These are phyloP conservation scores for Rhodotorula sp. DNA, from an alignment of 1,284 basidiomycete genomes.

Conservation along the genomic window DNA sequence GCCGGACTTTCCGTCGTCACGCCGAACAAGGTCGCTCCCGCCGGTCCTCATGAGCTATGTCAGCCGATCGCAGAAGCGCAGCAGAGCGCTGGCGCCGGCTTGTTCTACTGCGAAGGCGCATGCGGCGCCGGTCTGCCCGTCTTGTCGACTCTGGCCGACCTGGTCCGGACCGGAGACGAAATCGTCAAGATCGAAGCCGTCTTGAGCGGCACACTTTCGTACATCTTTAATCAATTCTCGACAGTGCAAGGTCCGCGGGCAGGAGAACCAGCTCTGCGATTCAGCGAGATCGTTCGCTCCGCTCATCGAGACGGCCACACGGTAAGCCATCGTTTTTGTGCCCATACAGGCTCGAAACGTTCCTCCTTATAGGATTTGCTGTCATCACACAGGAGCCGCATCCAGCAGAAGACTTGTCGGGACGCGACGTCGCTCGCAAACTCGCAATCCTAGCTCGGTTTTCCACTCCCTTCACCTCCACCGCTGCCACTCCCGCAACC, in stretches of 20 bases:
- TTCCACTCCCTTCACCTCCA: slow-evolving; percentile 40
- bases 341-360: neutral
- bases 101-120: slow-evolving; percentile 83
- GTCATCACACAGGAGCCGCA: slow-evolving; percentile 66
- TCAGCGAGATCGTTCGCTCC: slow-evolving; percentile 81
- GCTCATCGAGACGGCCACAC: slow-evolving; percentile 93
- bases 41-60: slow-evolving; percentile 69
- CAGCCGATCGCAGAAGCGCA: slow-evolving; percentile 63
- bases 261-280: slow-evolving; percentile 48
- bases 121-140: slow-evolving; percentile 94
- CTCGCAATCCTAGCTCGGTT: slow-evolving; percentile 86
- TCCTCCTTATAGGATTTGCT: neutral
- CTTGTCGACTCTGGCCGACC: slow-evolving; percentile 82
- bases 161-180: slow-evolving; percentile 87
- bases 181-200: slow-evolving; percentile 62
- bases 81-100: slow-evolving; percentile 56
- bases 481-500: neutral
- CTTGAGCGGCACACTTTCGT: slow-evolving; percentile 91
- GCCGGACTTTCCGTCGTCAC: slow-evolving; percentile 84
- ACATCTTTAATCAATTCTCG: slow-evolving; percentile 98
- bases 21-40: slow-evolving; percentile 96
- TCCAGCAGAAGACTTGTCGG: slow-evolving; percentile 91
- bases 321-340: neutral
- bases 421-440: slow-evolving; percentile 93
- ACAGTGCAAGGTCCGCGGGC: neutral